Evolutionary conservation across 2,329 filamentous ascomycete genomes (phyloP), one percentile per base, ranked within the genome.

Genomic region (Penicillium sp.): DNA sequence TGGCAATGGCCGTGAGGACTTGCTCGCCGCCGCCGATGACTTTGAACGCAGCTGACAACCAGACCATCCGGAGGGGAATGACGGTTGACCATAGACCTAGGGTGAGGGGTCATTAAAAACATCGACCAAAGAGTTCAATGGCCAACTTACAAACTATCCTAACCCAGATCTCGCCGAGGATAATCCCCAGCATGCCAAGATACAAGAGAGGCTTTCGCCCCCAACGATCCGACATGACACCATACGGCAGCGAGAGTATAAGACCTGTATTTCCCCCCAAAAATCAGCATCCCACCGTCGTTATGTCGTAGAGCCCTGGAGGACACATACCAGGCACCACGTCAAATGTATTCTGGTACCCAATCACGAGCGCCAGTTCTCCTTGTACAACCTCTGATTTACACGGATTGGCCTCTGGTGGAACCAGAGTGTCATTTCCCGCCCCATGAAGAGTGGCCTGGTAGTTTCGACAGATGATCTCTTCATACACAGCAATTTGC

Each of bases 321-420:
- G 5, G 12, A 37, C 12, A 33, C 62, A 54, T 60, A 64, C 68
- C 57, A 25, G 69, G 68, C 19, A 72, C 27, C 7, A 62, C 54
- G 21, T 63, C 63, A 23, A 67, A 61, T 6, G 64, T 69, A 29
- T 68, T 64, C 49, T 71, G 70, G 56, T 68, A 71, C 2, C 71
- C 71, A 15, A 62, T 59, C 6, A 73, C 45, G 13, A 72, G 46
- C 12, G 71, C 71, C 43, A 72, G 46, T 50, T 73, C 70, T 17
- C 60, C 67, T 47, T 73, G 71, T 15, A 73, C 69, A 15, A 56
- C 54, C 25, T 70, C 70, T 6, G 69, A 67, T 62, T 73, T 73
- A 46, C 71, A 73, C 15, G 59, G 62, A 35, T 67, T 52, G 19
- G 13, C 12, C 19, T 27, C 45, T 17, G 47, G 21, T 4, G 38